phyloP scores from a whole-genome alignment of 768 basidiomycete genomes.

The Filobasidium wieringae region DNA sequence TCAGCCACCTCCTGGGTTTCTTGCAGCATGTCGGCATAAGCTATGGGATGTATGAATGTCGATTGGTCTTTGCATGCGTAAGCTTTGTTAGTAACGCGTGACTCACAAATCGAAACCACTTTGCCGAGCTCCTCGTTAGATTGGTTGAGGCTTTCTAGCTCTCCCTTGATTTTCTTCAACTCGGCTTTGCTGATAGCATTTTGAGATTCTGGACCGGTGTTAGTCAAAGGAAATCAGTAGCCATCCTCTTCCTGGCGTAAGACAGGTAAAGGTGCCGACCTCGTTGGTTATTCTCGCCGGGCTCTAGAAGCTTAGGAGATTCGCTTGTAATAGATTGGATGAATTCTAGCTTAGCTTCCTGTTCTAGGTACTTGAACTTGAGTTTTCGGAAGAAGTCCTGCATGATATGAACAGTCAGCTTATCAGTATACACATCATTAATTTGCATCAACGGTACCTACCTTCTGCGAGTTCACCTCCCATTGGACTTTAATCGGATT shows the following conservation, averaged over 20 bases:
- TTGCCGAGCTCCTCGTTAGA: slow-evolving; percentile 55
- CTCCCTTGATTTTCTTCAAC: slow-evolving; percentile 55
- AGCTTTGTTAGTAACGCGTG: not conserved
- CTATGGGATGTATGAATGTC: slow-evolving; percentile 12
- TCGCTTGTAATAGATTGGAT: slow-evolving; percentile 73
- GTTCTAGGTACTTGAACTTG: slow-evolving; percentile 80
- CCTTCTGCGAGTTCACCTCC: slow-evolving; percentile 31
- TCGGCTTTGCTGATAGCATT: slow-evolving; percentile 63
- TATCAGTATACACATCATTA: not conserved
- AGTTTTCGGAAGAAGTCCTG: slow-evolving; percentile 42
- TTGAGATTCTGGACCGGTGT: slow-evolving; percentile 39
- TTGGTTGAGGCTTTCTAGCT: slow-evolving; percentile 49
- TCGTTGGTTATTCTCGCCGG: slow-evolving; percentile 60
- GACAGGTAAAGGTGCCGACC: slow-evolving; percentile 19
- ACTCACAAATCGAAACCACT: slow-evolving; percentile 36
- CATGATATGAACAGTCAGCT: not conserved
- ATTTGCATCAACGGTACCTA: slow-evolving; percentile 2
- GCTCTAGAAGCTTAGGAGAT: slow-evolving; percentile 67
- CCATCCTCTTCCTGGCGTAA: not conserved
- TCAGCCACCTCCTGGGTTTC: slow-evolving; percentile 24
- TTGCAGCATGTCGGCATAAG: slow-evolving; percentile 16
- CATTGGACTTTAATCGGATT: slow-evolving; percentile 16
- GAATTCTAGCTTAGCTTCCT: slow-evolving; percentile 81
- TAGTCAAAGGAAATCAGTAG: too few species aligned
- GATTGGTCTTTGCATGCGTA: not conserved